Conservation (phyloP, 306 rosid genomes). For the Medicago truncatula region DNA sequence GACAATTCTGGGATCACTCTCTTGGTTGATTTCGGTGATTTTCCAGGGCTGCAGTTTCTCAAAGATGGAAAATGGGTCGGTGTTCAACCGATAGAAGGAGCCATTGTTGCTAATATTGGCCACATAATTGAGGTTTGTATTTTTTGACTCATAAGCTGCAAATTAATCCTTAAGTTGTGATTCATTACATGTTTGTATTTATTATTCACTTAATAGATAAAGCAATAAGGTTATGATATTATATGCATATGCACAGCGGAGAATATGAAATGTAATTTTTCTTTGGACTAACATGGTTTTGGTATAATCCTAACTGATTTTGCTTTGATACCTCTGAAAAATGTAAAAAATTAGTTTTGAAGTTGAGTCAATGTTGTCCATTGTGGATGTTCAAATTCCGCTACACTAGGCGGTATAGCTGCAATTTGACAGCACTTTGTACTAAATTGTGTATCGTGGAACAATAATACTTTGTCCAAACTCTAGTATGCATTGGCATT, state of each 20-base stretch:
- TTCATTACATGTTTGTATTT: not conserved
- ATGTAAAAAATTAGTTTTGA: too few species aligned
- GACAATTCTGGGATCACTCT: slow-evolving; percentile 57
- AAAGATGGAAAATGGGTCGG: slow-evolving; percentile 52
- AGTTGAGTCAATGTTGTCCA: too few species aligned
- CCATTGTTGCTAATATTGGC: slow-evolving; percentile 56
- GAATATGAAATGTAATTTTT: not conserved
- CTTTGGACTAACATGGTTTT: too few species aligned
- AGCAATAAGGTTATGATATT: not conserved
- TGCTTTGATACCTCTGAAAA: too few species aligned
- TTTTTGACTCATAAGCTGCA: slow-evolving; percentile 7
- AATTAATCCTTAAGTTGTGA: not conserved
- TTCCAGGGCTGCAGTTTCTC: slow-evolving; percentile 54
- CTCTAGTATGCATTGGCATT: not conserved
- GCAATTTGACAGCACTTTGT: not conserved
- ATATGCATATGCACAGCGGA: not conserved
- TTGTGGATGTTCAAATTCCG: too few species aligned
- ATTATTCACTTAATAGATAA: not conserved
- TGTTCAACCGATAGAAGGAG: slow-evolving; percentile 54
- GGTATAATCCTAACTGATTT: too few species aligned
- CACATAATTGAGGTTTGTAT: slow-evolving; percentile 52
- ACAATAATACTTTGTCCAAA: not conserved
- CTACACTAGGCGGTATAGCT: too few species aligned
- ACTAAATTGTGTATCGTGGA: not conserved
- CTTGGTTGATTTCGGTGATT: slow-evolving; percentile 51